These are phyloP conservation scores for Lasiosphaeria hispida DNA, from an alignment of 495 filamentous ascomycete species.

Conservation along the genomic window DNA sequence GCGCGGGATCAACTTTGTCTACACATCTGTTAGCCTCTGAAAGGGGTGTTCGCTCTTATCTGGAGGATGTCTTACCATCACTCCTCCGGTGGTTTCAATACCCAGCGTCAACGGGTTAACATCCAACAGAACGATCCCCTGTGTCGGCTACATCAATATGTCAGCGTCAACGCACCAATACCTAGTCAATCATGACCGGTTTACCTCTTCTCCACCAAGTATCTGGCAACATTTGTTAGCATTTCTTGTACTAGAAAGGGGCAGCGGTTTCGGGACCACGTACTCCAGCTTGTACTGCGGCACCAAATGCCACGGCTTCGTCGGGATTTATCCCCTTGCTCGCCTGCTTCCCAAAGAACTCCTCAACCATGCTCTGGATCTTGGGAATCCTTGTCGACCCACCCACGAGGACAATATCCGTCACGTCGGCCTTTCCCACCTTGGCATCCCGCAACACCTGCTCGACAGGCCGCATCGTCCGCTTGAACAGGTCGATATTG, in stretches of 20 bases:
- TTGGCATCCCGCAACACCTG: conserved; percentile 85
- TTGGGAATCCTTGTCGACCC: conserved; percentile 92
- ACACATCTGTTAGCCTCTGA: not conserved
- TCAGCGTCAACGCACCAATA: no score
- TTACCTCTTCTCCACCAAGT: conserved; percentile 69
- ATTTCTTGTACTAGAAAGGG: not conserved
- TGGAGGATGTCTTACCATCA: conserved; percentile 51
- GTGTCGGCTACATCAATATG: no score
- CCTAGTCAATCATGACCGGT: conserved; percentile 27
- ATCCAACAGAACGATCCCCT: conserved; percentile 78
- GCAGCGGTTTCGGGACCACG: conserved; percentile 3
- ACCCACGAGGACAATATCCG: conserved; percentile 84
- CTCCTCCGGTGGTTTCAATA: conserved; percentile 93
- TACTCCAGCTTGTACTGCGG: conserved; percentile 85
- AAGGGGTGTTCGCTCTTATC: no score
- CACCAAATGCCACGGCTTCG: conserved; percentile 92
- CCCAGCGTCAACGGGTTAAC: conserved; percentile 93
- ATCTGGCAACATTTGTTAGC: conserved; percentile 29
- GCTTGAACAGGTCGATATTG: conserved; percentile 92
- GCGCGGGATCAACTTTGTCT: conserved; percentile 83
- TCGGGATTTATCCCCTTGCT: conserved; percentile 94
- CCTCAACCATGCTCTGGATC: conserved; percentile 83
- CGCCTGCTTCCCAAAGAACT: conserved; percentile 91
- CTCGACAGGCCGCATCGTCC: conserved; percentile 91
- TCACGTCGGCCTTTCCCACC: conserved; percentile 73